These are phyloP conservation scores for Metschnikowia lachancei DNA, from an alignment of 805 yeast genomes.

Conservation along the genomic window DNA sequence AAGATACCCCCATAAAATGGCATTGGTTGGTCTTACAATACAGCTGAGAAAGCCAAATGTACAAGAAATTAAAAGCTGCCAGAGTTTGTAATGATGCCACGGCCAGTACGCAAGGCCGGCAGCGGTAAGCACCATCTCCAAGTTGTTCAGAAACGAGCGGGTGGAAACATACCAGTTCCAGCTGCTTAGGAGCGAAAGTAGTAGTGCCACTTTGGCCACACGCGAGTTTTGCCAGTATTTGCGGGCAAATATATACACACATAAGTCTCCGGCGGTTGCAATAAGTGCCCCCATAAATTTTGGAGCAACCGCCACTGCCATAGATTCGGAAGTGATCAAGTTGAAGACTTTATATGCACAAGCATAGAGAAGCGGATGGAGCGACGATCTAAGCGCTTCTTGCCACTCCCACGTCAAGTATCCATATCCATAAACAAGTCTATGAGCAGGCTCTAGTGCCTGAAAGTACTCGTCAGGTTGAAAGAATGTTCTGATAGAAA, in stretches of 20 bases:
- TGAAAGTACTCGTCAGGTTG: conserved; percentile 98
- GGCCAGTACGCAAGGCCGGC: conserved; percentile 73
- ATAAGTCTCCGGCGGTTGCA: conserved; percentile 71
- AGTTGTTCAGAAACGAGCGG: conserved; percentile 80
- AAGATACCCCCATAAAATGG: conserved; percentile 66
- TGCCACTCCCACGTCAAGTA: conserved; percentile 94
- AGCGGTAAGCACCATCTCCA: conserved; percentile 71
- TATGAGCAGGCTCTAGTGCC: conserved; percentile 87
- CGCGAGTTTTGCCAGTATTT: conserved; percentile 31
- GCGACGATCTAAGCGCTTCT: conserved; percentile 66
- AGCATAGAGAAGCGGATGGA: conserved; percentile 75
- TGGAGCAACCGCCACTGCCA: conserved; percentile 53
- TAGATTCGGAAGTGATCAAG: conserved; percentile 11
- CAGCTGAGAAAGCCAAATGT: conserved; percentile 59
- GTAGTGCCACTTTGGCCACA: conserved; percentile 43
- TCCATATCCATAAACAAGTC: conserved; percentile 72
- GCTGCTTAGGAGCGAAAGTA: conserved; percentile 57
- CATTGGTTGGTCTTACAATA: conserved; percentile 82
- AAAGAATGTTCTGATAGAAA: conserved; percentile 69
- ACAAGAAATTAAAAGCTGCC: conserved; percentile 37
- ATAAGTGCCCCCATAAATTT: conserved; percentile 65
- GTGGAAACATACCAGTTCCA: conserved; percentile 82
- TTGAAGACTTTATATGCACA: conserved; percentile 36
- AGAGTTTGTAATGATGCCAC: conserved; percentile 38
- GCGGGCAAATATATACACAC: conserved; percentile 47